Conservation (phyloP, 345 rosid genomes). For the Brassica nigra region DNA sequence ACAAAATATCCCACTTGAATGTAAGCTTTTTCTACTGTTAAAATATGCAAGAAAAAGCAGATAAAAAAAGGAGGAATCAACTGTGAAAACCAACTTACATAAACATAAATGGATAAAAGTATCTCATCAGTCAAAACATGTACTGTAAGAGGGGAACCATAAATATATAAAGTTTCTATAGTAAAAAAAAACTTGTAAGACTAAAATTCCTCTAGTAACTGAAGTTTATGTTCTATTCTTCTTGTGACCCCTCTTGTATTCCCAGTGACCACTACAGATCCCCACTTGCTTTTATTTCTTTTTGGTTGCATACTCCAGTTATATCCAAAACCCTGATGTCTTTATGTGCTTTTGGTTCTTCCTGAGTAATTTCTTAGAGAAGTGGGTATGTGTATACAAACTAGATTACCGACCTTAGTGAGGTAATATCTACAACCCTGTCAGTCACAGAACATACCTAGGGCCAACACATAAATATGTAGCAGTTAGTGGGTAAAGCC, state of each 20-base stretch:
- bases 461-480: neutral
- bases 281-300: conserved; percentile 5
- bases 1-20: neutral
- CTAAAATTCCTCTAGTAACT: neutral
- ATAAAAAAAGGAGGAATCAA: neutral
- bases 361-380: neutral
- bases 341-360: conserved; percentile 11
- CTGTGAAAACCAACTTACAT: neutral
- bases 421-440: neutral
- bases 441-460: no score
- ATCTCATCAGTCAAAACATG: neutral
- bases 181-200: neutral
- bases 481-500: neutral
- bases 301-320: conserved; percentile 17
- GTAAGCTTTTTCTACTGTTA: neutral
- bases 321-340: neutral
- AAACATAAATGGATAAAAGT: neutral
- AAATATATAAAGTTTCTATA: neutral
- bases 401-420: neutral
- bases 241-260: conserved; percentile 13
- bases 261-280: neutral
- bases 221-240: neutral
- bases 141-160: neutral
- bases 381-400: neutral
- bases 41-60: neutral